A percentile compares a stretch with the other conserved stretches of the same genome.
phyloP scores from a whole-genome alignment of 192 early-diverging fungal genomes.

The Backusella liffmaniae region DNA sequence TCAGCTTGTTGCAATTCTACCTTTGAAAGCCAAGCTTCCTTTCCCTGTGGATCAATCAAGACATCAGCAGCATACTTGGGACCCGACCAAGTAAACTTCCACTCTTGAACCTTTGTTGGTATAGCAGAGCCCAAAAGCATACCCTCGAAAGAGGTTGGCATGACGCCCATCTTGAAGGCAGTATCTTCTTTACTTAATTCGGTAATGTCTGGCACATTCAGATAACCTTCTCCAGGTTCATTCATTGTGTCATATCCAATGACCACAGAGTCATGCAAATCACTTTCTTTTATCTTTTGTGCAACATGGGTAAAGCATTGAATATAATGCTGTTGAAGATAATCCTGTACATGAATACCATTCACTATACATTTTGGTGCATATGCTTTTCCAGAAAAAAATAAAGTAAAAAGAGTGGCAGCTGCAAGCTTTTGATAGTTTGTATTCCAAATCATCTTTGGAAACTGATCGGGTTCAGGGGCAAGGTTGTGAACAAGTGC shows the following conservation, averaged over 20 bases:
- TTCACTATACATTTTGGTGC: slow-evolving; percentile 50
- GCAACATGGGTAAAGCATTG: slow-evolving; percentile 44
- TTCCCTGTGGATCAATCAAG: slow-evolving; percentile 45
- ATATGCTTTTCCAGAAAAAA: slow-evolving; percentile 47
- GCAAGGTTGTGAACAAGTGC: slow-evolving; percentile 53
- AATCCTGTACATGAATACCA: slow-evolving; percentile 54
- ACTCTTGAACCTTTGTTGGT: slow-evolving; percentile 45
- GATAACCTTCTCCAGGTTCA: slow-evolving; percentile 53
- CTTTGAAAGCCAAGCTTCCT: slow-evolving; percentile 40
- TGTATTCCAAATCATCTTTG: slow-evolving; percentile 62
- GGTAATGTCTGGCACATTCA: slow-evolving; percentile 43
- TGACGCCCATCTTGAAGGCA: slow-evolving; percentile 47
- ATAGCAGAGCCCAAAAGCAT: slow-evolving; percentile 51
- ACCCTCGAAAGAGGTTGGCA: slow-evolving; percentile 54
- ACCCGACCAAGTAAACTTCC: slow-evolving; percentile 50
- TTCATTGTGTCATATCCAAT: slow-evolving; percentile 58
- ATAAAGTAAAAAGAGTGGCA: slow-evolving; percentile 55
- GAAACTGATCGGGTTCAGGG: slow-evolving; percentile 43
- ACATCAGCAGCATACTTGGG: slow-evolving; percentile 36
- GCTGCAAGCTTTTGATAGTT: slow-evolving; percentile 58
- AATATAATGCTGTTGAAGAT: slow-evolving; percentile 54
- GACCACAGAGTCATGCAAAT: slow-evolving; percentile 45
- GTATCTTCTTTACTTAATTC: slow-evolving; percentile 37
- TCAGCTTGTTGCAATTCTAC: slow-evolving; percentile 36
- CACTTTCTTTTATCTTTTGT: slow-evolving; percentile 39